Conservation (phyloP, 345 rosid species). For the Cardamine chenopodiifolia region DNA sequence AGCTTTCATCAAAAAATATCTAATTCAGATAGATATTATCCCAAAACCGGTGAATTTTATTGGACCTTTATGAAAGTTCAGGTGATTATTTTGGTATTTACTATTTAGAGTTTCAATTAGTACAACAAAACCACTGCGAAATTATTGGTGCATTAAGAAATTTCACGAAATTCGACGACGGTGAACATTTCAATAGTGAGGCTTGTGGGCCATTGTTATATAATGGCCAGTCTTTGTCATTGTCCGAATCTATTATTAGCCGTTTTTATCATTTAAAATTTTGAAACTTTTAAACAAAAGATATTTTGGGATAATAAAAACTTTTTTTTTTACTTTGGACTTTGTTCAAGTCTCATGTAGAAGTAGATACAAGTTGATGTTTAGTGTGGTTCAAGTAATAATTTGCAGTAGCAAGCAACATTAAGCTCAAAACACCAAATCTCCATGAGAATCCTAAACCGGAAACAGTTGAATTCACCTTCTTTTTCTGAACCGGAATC, state of each 20-base stretch:
- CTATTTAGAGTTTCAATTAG: background rate
- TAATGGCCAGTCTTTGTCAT: constrained; percentile 34
- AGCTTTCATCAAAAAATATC: background rate
- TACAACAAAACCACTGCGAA: constrained; percentile 3
- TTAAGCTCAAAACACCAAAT: constrained; percentile 44
- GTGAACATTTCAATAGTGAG: constrained; percentile 9
- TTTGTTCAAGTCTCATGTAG: constrained; percentile 42
- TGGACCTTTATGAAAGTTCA: background rate
- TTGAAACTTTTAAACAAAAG: constrained; percentile 9
- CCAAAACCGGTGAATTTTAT: background rate
- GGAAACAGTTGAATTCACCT: constrained; percentile 19
- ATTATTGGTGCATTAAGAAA: constrained; percentile 10
- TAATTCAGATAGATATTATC: background rate
- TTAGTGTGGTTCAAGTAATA: constrained; percentile 43
- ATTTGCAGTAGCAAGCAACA: constrained; percentile 45
- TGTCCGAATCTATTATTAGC: constrained; percentile 27
- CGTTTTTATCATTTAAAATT: constrained; percentile 33
- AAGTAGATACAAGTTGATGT: constrained; percentile 26
- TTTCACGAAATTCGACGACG: constrained; percentile 18
- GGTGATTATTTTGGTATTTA: constrained; percentile 1
- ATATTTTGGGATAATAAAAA: background rate
- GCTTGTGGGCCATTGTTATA: constrained; percentile 20
- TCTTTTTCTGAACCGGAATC: background rate
- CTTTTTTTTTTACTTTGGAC: background rate
- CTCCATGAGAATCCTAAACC: constrained; percentile 38